Percentiles rank a stretch among this genome's conserved stretches.
Conservation (phyloP, 768 basidiomycete species). For the Lentinula edodes region DNA sequence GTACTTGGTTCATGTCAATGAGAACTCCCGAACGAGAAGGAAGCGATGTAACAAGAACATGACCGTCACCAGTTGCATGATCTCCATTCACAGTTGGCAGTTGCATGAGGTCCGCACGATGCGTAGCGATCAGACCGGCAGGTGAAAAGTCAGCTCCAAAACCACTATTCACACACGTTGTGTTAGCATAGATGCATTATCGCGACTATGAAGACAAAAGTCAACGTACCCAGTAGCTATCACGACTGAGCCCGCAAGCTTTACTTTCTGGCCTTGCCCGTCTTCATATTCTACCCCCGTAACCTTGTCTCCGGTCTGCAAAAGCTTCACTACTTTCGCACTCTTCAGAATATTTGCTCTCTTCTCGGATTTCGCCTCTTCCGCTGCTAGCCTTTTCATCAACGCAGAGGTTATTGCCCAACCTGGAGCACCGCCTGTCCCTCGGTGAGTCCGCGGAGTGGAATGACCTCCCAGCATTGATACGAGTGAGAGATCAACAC, state of each 20-base stretch:
- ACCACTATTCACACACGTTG: constrained; percentile 9
- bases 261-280: constrained; percentile 3
- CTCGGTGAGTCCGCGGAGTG: constrained; percentile 2
- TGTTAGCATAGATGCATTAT: not conserved
- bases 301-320: constrained; percentile 12
- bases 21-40: constrained; percentile 7
- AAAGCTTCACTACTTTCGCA: constrained; percentile 15
- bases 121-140: constrained; percentile 13
- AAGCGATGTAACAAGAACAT: constrained; percentile 14
- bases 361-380: not conserved
- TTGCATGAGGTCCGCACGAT: constrained; percentile 18
- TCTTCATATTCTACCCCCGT: constrained; percentile 20
- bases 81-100: constrained; percentile 22
- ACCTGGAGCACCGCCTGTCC: constrained; percentile 17
- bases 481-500: constrained; percentile 21
- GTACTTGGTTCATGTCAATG: constrained; percentile 19
- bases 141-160: constrained; percentile 20
- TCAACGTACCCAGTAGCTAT: constrained; percentile 17
- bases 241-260: constrained; percentile 11
- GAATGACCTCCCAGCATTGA: constrained; percentile 7
- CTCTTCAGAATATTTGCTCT: constrained; percentile 16
- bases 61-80: constrained; percentile 22
- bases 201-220: not conserved
- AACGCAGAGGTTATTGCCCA: constrained; percentile 21
- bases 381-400: constrained; percentile 16